phyloP scores from a whole-genome alignment of 225 moss, liverwort and hornwort genomes.

The Pleurozium schreberi region DNA sequence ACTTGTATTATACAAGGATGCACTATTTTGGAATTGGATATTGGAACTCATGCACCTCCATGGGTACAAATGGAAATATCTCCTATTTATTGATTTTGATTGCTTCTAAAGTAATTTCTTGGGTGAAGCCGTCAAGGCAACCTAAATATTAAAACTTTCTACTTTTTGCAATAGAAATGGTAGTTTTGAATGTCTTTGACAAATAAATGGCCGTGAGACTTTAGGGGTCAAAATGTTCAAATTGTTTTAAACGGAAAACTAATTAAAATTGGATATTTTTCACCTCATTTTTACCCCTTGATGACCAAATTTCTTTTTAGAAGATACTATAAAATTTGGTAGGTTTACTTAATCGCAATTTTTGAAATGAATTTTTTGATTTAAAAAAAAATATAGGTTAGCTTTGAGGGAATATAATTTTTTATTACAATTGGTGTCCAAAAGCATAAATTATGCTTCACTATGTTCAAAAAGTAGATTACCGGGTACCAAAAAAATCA shows the following conservation, averaged over 20 bases:
- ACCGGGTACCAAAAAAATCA: background rate
- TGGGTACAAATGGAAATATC: no score
- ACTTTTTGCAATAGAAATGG: no score
- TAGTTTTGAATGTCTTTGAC: no score
- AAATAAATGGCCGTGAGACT: no score
- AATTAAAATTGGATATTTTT: background rate
- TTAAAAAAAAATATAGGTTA: background rate
- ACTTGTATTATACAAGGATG: no score
- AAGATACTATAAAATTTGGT: background rate
- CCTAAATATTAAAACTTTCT: no score
- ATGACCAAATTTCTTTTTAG: background rate
- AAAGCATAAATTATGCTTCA: background rate
- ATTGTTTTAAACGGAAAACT: background rate
- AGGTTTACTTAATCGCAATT: background rate
- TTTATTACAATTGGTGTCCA: background rate
- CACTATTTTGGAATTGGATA: no score
- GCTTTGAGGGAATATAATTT: fast-evolving
- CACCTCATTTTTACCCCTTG: fast-evolving
- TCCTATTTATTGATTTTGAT: no score
- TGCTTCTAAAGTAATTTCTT: no score
- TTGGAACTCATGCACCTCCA: no score
- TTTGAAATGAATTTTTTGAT: background rate
- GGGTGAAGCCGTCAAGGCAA: no score
- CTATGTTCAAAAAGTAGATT: fast-evolving
- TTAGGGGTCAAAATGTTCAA: background rate